Evolutionary conservation across 306 rosid genomes (phyloP), one percentile per base, ranked within the genome.

Genomic region (Pyrus communis): DNA sequence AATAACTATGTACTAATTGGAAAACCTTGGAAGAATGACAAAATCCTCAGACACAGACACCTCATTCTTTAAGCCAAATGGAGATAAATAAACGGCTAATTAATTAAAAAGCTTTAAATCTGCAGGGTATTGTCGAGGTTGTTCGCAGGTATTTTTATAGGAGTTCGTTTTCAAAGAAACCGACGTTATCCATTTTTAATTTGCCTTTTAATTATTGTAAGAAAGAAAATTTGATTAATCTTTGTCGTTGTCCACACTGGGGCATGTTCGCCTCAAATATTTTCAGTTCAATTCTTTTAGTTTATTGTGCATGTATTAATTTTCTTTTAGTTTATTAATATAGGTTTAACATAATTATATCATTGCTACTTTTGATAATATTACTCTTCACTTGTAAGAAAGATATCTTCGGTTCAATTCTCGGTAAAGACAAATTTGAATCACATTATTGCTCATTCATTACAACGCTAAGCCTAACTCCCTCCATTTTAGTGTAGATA

Each of bases 261-360:
- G 61, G 82, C 82, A 85, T 85, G 85, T 85, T 85, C 85, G 68
- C 74, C 31, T 68, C 31, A 63, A 71, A 19, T 57, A 60, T 67
- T 54, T 73, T 35, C 40, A 35, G 9, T 7, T 35, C 9, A 35
- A 7, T 35, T 35, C 40, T 35, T 35, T 42, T 27, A 1, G 64
- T 69, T 60, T 57, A 78, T 65, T 28, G 55, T 74, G 74, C 38
- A 57, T 65, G 68, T 21, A 64, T 73, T 40, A 8, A 40, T 35
- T 35, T 35, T 35, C 9, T 7, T 35, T 35, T 35, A 7, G 42
- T 38, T 38, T 38, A 38, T 7, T 38, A 38, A 38, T 38, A 38
- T 38, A 38, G 42, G 42, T 38, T 38, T 38, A 38, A 38, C 42
- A 7, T 38, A 38, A 38, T 38, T 38, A 7, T 38, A 38, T 38